Percentiles rank a stretch among this genome's conserved stretches.
Evolutionary conservation across 129 eudicot species (phyloP).

Genomic region (Rutidosis leptorrhynchoides): DNA sequence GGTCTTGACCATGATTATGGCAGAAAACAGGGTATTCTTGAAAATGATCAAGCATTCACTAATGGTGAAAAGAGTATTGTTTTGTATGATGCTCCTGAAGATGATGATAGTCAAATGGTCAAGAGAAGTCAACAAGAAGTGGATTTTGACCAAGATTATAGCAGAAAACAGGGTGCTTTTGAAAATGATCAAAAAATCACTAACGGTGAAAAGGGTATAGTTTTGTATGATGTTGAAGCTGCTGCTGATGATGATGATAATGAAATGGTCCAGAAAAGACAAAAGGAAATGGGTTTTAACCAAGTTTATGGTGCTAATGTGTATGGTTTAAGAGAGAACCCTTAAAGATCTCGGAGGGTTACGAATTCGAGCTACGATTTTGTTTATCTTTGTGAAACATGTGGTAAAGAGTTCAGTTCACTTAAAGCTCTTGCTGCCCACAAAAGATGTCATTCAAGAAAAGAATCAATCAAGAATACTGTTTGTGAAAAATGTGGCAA

Average conservation of each 20-base stretch:
- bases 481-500: slow-evolving; percentile 62
- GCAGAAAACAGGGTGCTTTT: slow-evolving; percentile 21
- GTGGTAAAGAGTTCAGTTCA: slow-evolving; percentile 52
- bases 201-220: slow-evolving; percentile 17
- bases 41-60: slow-evolving; percentile 6
- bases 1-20: slow-evolving; percentile 27
- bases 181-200: slow-evolving; percentile 13
- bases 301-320: slow-evolving; percentile 26
- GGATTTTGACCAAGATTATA: slow-evolving; percentile 27
- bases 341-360: slow-evolving; percentile 67
- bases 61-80: slow-evolving; percentile 20
- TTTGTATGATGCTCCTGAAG: too few species aligned
- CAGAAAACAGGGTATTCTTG: slow-evolving; percentile 23
- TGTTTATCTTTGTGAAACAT: slow-evolving; percentile 42
- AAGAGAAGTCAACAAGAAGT: slow-evolving; percentile 6
- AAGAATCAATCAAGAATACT: slow-evolving; percentile 19
- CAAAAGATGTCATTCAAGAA: slow-evolving; percentile 52
- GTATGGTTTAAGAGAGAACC: slow-evolving; percentile 59
- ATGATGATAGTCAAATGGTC: slow-evolving; percentile 1
- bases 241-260: slow-evolving; percentile 15
- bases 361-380: slow-evolving; percentile 22
- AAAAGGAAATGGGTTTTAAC: slow-evolving; percentile 23
- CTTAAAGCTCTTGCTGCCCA: slow-evolving; percentile 54
- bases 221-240: too few species aligned
- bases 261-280: slow-evolving; percentile 29